Evolutionary conservation across 768 basidiomycete genomes (phyloP), one percentile per base, ranked within the genome.

Genomic region (Fibroporia radiculosa): DNA sequence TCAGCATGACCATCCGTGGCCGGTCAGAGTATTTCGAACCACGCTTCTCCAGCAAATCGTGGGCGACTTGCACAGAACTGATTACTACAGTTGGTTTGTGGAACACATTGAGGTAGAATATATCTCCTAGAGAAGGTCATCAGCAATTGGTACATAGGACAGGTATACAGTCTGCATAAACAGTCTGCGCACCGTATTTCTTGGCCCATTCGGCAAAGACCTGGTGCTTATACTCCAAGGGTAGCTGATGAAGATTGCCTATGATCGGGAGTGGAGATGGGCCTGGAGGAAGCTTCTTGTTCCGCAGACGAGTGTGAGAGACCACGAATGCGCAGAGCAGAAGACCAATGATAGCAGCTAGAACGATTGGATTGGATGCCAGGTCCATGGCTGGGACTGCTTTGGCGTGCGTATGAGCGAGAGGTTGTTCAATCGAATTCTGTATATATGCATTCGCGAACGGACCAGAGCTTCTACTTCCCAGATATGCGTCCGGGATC

Each of bases 11-110:
- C 20, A 66, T 54, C 7, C 56, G 53, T 2, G 68, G 69, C 16
- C 70, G 52, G 47, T 64, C 69, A 10, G 68, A 69, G 43, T 70
- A 71, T 40, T 57, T 49, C 8, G 47, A 52, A 23, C 63, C 60
- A 18, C 66, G 64, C 41, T 63, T 62, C 18, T 71, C 64, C 16
- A 71, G 50, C 1, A 70, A 52, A 33, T 59, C 63, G 6, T 33
- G 14, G 1, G 59, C 58, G n/a, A 44, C 51, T 28, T 56, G 36
- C 3, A 44, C 37, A 5, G 53, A 55, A 42, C 54, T 60, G 27
- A 62, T 20, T n/a, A 61, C 47, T 14, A 61, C 24, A 20, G 50
- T 40, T 7, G 52, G 45, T 13, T 41, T 44, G 20, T 49, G 47
- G 29, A 57, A 45, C n/a, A 57, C 20, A 12, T 32, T 32, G n/a